Conservation (phyloP, 2,329 filamentous ascomycete genomes). For the Ophioceras dolichostomum region DNA sequence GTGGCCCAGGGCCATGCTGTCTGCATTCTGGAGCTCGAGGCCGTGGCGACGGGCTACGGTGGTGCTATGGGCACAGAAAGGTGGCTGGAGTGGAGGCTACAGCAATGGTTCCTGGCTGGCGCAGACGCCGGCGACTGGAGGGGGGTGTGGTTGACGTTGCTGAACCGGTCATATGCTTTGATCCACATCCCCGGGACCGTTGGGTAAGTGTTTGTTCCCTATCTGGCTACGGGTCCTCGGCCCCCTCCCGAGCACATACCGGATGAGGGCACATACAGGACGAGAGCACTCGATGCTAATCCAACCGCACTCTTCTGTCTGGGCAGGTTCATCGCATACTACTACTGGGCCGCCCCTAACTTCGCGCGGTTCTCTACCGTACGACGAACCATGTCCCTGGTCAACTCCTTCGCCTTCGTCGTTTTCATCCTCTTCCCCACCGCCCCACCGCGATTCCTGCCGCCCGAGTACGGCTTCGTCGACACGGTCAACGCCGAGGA, state of each 20-base stretch:
- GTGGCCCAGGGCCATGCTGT: slow-evolving; percentile 30
- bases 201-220: slow-evolving; percentile 16
- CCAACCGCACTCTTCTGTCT: background rate
- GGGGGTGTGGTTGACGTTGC: slow-evolving; percentile 23
- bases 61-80: slow-evolving; percentile 15
- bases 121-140: slow-evolving; percentile 22
- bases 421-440: slow-evolving; percentile 52
- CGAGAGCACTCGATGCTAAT: background rate
- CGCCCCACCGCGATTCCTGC: slow-evolving; percentile 49
- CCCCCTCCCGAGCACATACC: slow-evolving; percentile 9
- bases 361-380: slow-evolving; percentile 21
- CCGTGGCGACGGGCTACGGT: slow-evolving; percentile 12
- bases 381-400: slow-evolving; percentile 36
- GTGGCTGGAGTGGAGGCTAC: slow-evolving; percentile 29
- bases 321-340: slow-evolving; percentile 48
- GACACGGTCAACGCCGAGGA: slow-evolving; percentile 38
- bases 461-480: slow-evolving; percentile 33
- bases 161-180: slow-evolving; percentile 35
- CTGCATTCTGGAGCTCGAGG: slow-evolving; percentile 28
- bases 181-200: slow-evolving; percentile 39
- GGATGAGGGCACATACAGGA: background rate
- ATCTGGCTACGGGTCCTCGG: background rate
- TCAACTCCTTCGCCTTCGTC: slow-evolving; percentile 47
- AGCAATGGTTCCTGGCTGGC: slow-evolving; percentile 27
- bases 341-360: slow-evolving; percentile 42